These are phyloP conservation scores for Cicer cuneatum DNA, from an alignment of 306 rosid genomes.

Conservation along the genomic window DNA sequence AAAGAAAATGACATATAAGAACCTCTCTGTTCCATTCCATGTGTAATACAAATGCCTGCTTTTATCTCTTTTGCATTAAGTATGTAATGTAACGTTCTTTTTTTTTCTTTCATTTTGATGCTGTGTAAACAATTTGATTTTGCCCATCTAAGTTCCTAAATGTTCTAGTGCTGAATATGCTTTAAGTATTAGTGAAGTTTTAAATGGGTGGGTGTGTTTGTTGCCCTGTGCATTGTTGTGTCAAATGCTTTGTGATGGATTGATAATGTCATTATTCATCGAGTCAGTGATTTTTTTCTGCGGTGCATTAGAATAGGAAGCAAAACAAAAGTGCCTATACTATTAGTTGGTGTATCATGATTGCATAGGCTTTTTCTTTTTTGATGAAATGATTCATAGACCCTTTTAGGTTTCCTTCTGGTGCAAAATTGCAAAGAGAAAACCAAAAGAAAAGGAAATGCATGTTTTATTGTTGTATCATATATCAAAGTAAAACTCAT, in stretches of 20 bases:
- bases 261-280: neutral
- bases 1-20: neutral
- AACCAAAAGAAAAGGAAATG: neutral
- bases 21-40: neutral
- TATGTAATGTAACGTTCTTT: neutral
- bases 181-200: constrained; percentile 9
- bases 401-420: neutral
- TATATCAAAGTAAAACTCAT: neutral
- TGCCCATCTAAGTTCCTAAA: neutral
- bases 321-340: neutral
- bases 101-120: neutral
- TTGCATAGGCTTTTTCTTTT: neutral
- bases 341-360: neutral
- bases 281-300: neutral
- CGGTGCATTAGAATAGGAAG: neutral
- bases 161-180: constrained; percentile 2
- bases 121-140: neutral
- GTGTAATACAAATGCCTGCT: neutral
- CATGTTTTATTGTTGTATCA: neutral
- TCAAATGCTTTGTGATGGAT: constrained; percentile 16
- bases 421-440: neutral
- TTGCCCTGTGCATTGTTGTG: neutral
- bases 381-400: constrained; percentile 5
- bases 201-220: neutral
- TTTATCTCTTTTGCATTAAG: neutral